Evolutionary conservation across 805 yeast genomes (phyloP).

Genomic region (Lipomyces spencermartinsiae): DNA sequence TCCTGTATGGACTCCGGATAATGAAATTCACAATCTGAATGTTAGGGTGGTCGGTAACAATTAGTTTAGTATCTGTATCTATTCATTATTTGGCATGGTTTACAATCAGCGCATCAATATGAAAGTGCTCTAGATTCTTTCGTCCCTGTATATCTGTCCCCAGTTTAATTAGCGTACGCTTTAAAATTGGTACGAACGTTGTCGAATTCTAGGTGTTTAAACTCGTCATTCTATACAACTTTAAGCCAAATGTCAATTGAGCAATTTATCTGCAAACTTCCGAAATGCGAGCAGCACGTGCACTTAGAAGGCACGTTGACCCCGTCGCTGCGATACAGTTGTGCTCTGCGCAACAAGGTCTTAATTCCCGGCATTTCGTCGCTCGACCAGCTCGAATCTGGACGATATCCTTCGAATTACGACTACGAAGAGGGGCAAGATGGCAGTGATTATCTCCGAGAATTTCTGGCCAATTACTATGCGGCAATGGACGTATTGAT

Average conservation of each 20-base stretch:
- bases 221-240: no score
- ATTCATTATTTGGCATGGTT: neutral
- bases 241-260: slow-evolving; percentile 41
- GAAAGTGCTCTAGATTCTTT: neutral
- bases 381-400: slow-evolving; percentile 56
- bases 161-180: no score
- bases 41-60: neutral
- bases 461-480: slow-evolving; percentile 76
- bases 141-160: neutral
- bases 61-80: neutral
- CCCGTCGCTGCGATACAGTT: slow-evolving; percentile 69
- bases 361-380: slow-evolving; percentile 59
- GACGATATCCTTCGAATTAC: slow-evolving; percentile 53
- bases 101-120: neutral
- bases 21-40: neutral
- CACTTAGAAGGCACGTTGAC: slow-evolving; percentile 83
- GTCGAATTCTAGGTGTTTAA: no score
- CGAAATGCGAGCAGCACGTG: slow-evolving; percentile 87
- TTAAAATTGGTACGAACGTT: no score
- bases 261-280: slow-evolving; percentile 65
- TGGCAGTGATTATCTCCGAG: slow-evolving; percentile 55
- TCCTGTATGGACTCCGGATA: neutral
- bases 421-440: slow-evolving; percentile 58
- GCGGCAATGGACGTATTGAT: slow-evolving; percentile 77
- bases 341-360: slow-evolving; percentile 69